Base-by-base conservation (phyloP, 208 protist genomes). In the Angomonas deanei region DNA sequence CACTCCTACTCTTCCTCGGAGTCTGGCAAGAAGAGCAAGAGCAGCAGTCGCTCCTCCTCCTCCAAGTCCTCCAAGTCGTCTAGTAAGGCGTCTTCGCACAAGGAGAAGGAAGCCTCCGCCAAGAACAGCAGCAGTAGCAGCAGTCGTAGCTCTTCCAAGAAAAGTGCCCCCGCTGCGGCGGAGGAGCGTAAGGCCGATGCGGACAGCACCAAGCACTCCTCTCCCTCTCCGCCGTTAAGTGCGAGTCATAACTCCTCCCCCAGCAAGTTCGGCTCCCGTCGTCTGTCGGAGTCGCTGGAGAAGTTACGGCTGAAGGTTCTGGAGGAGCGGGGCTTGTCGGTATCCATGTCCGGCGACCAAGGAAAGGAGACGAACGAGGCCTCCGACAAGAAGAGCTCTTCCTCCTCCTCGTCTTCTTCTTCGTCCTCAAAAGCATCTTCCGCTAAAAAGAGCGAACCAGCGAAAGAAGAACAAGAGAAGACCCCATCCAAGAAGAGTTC, bases 251-350 rank as follows among this genome's bases (percentile, higher is more conserved):
- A n/a, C n/a, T n/a, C n/a, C n/a, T n/a, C 36, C 36, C 15, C 36
- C 36, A 42, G 36, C 52, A n/a, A 55, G 27, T 17, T 64, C 65
- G 28, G 49, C 63, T 49, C 32, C 27, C n/a, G 47, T 13, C 47
- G 47, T 26, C n/a, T 17, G n/a, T 17, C 13, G n/a, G 47, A 53
- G 47, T 17, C 13, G n/a, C 8, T 17, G n/a, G 47, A 17, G n/a
- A 53, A 53, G 47, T 28, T 17, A 6, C 5, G 47, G n/a, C n/a
- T 21, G 8, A 15, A 53, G 47, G 23, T 26, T 6, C 23, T 26
- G n/a, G 47, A 53, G 47, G 47, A 53, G 47, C 47, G n/a, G 8
- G n/a, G 23, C n/a, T 6, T 28, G 47, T 17, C 47, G 10, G n/a
- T 53, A 28, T 6, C 11, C 47, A 53, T 6, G 5, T 26, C n/a